Evolutionary conservation across 2,329 filamentous ascomycete genomes (phyloP).

Genomic region (Blastomyces gilchristii): DNA sequence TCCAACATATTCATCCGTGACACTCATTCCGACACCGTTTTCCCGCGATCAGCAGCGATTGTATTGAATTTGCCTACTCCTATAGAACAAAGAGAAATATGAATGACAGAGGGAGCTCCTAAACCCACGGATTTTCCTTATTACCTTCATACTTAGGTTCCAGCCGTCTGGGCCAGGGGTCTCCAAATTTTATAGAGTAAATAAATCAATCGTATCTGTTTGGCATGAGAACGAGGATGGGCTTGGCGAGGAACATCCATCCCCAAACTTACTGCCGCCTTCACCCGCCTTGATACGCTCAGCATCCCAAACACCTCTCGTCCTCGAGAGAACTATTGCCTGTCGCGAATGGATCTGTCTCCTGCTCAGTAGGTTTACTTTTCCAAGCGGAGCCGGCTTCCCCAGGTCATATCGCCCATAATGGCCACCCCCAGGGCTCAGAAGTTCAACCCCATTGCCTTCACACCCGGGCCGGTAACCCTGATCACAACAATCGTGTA

Average conservation of each 20-base stretch:
- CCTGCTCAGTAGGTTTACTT: neutral
- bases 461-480: conserved; percentile 70
- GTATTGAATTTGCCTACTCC: neutral
- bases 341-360: neutral
- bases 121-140: neutral
- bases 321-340: neutral
- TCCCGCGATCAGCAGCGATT: neutral
- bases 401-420: neutral
- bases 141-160: neutral
- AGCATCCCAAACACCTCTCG: neutral
- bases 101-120: neutral
- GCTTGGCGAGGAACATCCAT: conserved; percentile 2
- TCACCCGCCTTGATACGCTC: conserved; percentile 1
- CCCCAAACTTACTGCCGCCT: conserved; percentile 1
- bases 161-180: neutral
- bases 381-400: neutral
- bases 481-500: conserved; percentile 69
- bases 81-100: neutral
- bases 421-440: conserved; percentile 26
- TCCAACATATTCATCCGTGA: no score
- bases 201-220: no score
- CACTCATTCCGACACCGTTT: no score
- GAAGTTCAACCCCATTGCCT: conserved; percentile 50
- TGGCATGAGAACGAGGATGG: neutral
- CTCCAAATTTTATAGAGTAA: no score